Percentiles rank a stretch among this genome's conserved stretches.
These are phyloP conservation scores for Pseudevernia furfuracea DNA, from an alignment of 495 filamentous ascomycete genomes.

Conservation along the genomic window DNA sequence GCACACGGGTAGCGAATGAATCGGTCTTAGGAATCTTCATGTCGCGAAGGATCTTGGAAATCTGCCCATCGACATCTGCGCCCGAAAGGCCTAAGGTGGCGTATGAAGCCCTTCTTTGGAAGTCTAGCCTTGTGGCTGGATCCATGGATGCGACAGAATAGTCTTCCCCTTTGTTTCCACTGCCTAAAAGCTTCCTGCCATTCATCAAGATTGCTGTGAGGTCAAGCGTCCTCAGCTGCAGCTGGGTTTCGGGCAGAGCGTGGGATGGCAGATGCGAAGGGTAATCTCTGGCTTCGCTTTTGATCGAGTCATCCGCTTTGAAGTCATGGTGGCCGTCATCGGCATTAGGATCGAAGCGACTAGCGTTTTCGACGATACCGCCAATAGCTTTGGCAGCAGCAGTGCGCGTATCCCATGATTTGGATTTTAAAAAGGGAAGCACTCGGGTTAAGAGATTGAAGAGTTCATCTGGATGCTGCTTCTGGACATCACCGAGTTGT, in stretches of 20 bases:
- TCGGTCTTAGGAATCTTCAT: conserved; percentile 47
- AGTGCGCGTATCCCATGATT: conserved; percentile 89
- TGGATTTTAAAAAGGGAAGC: conserved; percentile 82
- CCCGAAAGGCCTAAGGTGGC: conserved; percentile 78
- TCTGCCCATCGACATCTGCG: conserved; percentile 76
- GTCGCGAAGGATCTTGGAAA: conserved; percentile 52
- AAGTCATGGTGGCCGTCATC: conserved; percentile 54
- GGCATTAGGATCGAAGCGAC: conserved; percentile 78
- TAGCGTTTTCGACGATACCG: conserved; percentile 83
- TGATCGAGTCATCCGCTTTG: conserved; percentile 48
- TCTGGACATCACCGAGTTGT: conserved; percentile 94
- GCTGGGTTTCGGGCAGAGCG: conserved; percentile 41
- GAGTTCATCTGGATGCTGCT: conserved; percentile 91
- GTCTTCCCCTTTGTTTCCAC: conserved; percentile 73
- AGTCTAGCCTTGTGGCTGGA: conserved; percentile 66
- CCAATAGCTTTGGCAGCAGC: conserved; percentile 89
- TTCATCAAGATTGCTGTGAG: conserved; percentile 68
- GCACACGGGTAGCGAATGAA: conserved; percentile 32
- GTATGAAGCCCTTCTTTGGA: conserved; percentile 82
- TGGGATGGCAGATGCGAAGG: conserved; percentile 27
- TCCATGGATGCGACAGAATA: conserved; percentile 75
- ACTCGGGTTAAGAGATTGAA: conserved; percentile 97
- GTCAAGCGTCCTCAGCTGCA: conserved; percentile 69
- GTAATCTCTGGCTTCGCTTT: conserved; percentile 31
- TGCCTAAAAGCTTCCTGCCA: conserved; percentile 74